These are phyloP conservation scores for Hibiscus mutabilis DNA, from an alignment of 345 rosid species.

Conservation along the genomic window DNA sequence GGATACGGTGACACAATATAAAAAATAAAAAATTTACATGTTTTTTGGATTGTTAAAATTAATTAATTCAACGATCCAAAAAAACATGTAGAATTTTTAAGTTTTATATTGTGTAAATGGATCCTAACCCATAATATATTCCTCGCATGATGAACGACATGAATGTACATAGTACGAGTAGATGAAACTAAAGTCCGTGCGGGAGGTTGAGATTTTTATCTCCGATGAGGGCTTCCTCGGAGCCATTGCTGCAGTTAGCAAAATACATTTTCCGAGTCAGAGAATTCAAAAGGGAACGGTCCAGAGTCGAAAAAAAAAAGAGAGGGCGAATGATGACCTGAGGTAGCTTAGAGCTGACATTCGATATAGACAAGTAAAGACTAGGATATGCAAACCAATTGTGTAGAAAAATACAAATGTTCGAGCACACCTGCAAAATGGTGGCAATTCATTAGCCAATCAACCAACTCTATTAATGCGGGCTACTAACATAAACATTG, in stretches of 20 bases:
- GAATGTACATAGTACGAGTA: background rate
- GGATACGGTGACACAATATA: no score
- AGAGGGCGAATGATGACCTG: conserved; percentile 40
- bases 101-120: no score
- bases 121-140: background rate
- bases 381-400: conserved; percentile 78
- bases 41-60: no score
- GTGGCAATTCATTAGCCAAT: background rate
- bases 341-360: conserved; percentile 96
- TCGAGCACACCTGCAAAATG: conserved; percentile 65
- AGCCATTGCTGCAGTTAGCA: conserved; percentile 49
- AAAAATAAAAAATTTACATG: no score
- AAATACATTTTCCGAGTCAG: background rate
- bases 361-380: conserved; percentile 88
- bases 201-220: conserved; percentile 61
- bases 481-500: background rate
- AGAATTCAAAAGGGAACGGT: background rate
- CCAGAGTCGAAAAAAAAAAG: background rate
- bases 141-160: background rate
- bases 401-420: conserved; percentile 92
- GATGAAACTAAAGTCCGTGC: conserved; percentile 41
- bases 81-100: no score
- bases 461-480: no score
- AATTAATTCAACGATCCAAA: no score
- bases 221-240: conserved; percentile 42